Evolutionary conservation across 1,284 basidiomycete genomes (phyloP).

Genomic region (Afroboletus lepidellus): DNA sequence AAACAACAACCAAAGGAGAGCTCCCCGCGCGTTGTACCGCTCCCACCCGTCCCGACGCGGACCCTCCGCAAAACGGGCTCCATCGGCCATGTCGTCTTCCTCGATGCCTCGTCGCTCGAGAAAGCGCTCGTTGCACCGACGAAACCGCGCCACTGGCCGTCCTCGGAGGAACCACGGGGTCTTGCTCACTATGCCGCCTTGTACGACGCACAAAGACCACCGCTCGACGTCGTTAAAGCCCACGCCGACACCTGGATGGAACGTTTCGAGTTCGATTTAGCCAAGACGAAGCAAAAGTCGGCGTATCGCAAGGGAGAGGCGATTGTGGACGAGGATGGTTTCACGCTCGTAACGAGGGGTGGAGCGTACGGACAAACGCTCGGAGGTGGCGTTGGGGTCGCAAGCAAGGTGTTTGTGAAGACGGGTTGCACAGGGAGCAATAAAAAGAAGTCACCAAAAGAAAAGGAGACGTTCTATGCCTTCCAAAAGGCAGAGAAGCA

Average conservation of each 20-base stretch:
- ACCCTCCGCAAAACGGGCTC: slow-evolving; percentile 62
- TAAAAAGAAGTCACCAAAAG: slow-evolving; percentile 66
- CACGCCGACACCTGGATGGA: slow-evolving; percentile 79
- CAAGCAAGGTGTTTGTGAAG: slow-evolving; percentile 70
- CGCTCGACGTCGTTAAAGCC: slow-evolving; percentile 64
- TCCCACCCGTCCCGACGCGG: slow-evolving; percentile 55
- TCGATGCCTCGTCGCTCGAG: slow-evolving; percentile 70
- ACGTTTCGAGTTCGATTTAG: slow-evolving; percentile 70
- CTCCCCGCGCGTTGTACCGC: slow-evolving; percentile 48
- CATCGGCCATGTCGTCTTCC: slow-evolving; percentile 74
- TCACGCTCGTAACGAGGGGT: slow-evolving; percentile 85
- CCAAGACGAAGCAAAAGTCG: slow-evolving; percentile 61
- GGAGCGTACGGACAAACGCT: slow-evolving; percentile 85
- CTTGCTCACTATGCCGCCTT: slow-evolving; percentile 66
- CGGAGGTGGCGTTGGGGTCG: slow-evolving; percentile 77
- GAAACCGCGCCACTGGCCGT: slow-evolving; percentile 60
- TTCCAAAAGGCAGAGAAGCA: slow-evolving; percentile 90
- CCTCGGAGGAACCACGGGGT: slow-evolving; percentile 59
- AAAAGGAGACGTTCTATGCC: slow-evolving; percentile 79
- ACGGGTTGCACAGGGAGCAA: slow-evolving; percentile 51
- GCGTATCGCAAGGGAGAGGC: slow-evolving; percentile 77
- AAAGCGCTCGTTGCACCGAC: slow-evolving; percentile 53
- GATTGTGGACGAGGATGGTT: slow-evolving; percentile 89
- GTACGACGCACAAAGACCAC: slow-evolving; percentile 67
- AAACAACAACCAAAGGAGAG: slow-evolving; percentile 37